phyloP scores from a whole-genome alignment of 331 rosid genomes.

The Spiraea crenata region DNA sequence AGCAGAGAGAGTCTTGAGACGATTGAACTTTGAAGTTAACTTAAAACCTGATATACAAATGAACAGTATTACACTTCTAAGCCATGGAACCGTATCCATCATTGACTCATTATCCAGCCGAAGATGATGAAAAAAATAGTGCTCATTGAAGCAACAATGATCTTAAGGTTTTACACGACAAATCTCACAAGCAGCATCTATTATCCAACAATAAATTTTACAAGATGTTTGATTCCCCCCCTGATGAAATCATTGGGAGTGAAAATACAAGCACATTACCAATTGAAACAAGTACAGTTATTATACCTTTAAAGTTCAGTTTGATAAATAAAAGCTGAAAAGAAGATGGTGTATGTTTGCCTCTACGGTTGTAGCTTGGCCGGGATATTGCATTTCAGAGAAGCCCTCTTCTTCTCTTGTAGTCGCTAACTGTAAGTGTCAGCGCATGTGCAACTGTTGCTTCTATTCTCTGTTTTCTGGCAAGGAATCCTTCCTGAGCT shows the following conservation, averaged over 20 bases:
- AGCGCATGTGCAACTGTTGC: slow-evolving; percentile 67
- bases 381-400: slow-evolving; percentile 39
- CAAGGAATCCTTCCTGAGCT: slow-evolving; percentile 71
- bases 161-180: too few relatives aligned
- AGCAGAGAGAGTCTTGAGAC: too few relatives aligned
- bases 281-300: neutral
- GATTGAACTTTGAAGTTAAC: too few relatives aligned
- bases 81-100: too few relatives aligned
- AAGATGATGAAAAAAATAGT: too few relatives aligned
- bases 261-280: neutral
- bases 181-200: too few relatives aligned
- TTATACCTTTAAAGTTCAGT: neutral
- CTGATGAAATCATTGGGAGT: neutral
- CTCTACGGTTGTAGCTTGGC: neutral
- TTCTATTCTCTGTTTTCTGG: slow-evolving; percentile 71
- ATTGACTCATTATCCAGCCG: too few relatives aligned
- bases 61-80: too few relatives aligned
- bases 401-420: slow-evolving; percentile 89
- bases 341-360: neutral
- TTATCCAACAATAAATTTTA: neutral
- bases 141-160: too few relatives aligned
- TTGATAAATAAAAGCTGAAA: neutral
- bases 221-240: neutral
- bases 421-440: slow-evolving; percentile 78
- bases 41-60: too few relatives aligned